Evolutionary conservation across 495 filamentous ascomycete genomes (phyloP).

Genomic region (Aspergillus leporis): DNA sequence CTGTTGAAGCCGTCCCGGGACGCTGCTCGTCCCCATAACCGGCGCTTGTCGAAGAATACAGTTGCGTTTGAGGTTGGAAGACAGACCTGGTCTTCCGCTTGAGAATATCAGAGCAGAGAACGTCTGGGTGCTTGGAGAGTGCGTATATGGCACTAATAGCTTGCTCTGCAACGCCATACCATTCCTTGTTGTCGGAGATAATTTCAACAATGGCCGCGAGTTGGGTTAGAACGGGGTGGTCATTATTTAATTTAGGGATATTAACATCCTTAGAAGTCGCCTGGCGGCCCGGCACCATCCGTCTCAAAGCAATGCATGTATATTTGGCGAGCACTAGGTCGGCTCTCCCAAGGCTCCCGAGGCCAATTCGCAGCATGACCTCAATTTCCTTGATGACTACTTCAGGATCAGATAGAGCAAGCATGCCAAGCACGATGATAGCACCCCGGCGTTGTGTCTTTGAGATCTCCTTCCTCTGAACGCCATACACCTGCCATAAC

Average conservation of each 20-base stretch:
- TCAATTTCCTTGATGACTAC: constrained; percentile 94
- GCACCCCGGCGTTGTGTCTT: constrained; percentile 87
- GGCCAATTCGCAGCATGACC: constrained; percentile 85
- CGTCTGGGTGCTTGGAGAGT: constrained; percentile 92
- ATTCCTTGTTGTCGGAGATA: constrained; percentile 86
- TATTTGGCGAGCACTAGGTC: constrained; percentile 91
- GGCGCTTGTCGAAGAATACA: constrained; percentile 30
- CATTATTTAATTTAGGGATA: constrained; percentile 81
- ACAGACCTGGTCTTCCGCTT: constrained; percentile 82
- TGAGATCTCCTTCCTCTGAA: constrained; percentile 91
- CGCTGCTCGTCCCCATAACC: constrained; percentile 50
- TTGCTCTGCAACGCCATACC: constrained; percentile 97
- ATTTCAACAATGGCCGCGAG: constrained; percentile 85
- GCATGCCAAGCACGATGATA: constrained; percentile 97
- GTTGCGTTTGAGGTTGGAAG: constrained; percentile 55
- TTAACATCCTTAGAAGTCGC: constrained; percentile 67
- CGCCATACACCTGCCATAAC: constrained; percentile 95
- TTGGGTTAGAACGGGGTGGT: constrained; percentile 79
- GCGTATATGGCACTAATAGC: constrained; percentile 94
- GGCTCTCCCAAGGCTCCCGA: constrained; percentile 73
- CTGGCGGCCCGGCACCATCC: constrained; percentile 84
- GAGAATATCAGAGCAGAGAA: constrained; percentile 88
- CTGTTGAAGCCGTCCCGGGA: constrained; percentile 37
- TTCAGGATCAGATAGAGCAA: constrained; percentile 87
- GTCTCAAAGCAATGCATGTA: constrained; percentile 86